Conservation (phyloP, 2,329 filamentous ascomycete genomes). For the Verticillium isaacii region DNA sequence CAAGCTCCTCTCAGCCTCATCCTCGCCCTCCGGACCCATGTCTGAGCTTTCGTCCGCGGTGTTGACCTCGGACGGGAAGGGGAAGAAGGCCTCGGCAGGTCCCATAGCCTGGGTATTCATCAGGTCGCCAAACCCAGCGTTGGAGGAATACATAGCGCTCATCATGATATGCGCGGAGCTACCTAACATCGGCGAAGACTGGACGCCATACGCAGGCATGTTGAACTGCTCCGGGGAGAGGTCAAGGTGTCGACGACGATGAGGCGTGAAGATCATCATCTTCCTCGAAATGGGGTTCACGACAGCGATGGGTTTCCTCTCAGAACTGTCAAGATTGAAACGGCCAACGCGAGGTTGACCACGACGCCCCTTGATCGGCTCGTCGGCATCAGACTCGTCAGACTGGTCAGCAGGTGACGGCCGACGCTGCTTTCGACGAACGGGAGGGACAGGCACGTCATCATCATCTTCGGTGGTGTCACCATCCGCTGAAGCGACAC, state of each 20-base stretch:
- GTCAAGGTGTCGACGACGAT: conserved; percentile 42
- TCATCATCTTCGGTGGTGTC: conserved; percentile 59
- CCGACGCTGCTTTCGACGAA: conserved; percentile 42
- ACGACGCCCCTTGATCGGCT: conserved; percentile 38
- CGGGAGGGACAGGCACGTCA: conserved; percentile 37
- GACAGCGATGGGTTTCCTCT: conserved; percentile 54
- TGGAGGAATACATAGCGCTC: conserved; percentile 60
- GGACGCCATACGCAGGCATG: conserved; percentile 31
- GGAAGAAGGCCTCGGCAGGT: conserved; percentile 71
- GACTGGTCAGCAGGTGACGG: conserved; percentile 24
- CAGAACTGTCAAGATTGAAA: conserved; percentile 48
- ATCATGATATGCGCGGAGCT: conserved; percentile 75
- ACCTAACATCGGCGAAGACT: conserved; percentile 54
- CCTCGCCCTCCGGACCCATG: conserved; percentile 49
- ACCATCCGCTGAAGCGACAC: conserved; percentile 43
- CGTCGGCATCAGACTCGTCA: conserved; percentile 46
- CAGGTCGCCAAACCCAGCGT: conserved; percentile 47
- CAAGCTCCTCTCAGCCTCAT: conserved; percentile 60
- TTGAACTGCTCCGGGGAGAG: conserved; percentile 52
- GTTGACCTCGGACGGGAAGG: conserved; percentile 52
- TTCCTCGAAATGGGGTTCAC: conserved; percentile 53
- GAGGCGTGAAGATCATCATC: conserved; percentile 60
- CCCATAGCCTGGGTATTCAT: conserved; percentile 64
- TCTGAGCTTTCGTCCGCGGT: conserved; percentile 42
- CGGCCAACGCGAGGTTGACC: conserved; percentile 50